A percentile compares a stretch with the other conserved stretches of the same genome.
These are phyloP conservation scores for Lasiosphaeria hispida DNA, from an alignment of 495 filamentous ascomycete species.

Conservation along the genomic window DNA sequence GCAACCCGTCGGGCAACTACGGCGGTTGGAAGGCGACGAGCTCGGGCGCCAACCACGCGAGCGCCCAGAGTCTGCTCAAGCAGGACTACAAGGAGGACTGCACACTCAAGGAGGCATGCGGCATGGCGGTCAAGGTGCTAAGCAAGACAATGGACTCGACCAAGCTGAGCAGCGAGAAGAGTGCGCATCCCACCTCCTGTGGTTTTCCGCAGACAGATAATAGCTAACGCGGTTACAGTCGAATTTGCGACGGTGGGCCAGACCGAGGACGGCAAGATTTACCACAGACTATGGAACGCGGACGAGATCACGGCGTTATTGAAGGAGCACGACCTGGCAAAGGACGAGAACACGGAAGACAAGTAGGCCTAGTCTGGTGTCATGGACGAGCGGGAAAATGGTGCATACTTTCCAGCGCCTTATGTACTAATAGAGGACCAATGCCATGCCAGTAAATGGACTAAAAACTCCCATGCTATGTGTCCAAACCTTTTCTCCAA, in stretches of 20 bases:
- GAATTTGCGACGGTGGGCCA: conserved; percentile 98
- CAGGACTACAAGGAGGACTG: conserved; percentile 99
- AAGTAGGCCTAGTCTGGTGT: conserved; percentile 32
- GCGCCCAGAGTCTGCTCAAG: conserved; percentile 95
- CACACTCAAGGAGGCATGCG: conserved; percentile 92
- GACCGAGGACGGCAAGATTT: conserved; percentile 90
- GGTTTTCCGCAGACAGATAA: background rate
- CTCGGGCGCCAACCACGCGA: conserved; percentile 96
- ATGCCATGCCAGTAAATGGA: conserved; percentile 1
- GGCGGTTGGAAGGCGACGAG: conserved; percentile 99
- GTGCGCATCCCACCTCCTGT: conserved; percentile 44
- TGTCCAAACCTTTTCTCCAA: conserved; percentile 7
- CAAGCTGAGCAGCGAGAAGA: conserved; percentile 98
- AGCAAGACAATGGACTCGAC: conserved; percentile 99
- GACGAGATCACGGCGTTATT: conserved; percentile 94
- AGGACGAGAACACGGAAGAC: conserved; percentile 74
- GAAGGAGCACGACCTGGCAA: conserved; percentile 92
- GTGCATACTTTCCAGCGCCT: conserved; percentile 23
- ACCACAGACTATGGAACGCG: conserved; percentile 95
- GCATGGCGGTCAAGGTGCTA: conserved; percentile 95
- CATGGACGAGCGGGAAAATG: background rate
- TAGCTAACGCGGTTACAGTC: conserved; percentile 53
- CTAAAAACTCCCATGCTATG: conserved; percentile 16
- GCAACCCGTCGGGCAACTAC: conserved; percentile 99
- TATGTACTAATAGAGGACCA: conserved; percentile 30